A percentile compares a stretch with the other conserved stretches of the same genome.
These are phyloP conservation scores for Aspergillus amoenus DNA, from an alignment of 2,329 filamentous ascomycete genomes.

Conservation along the genomic window DNA sequence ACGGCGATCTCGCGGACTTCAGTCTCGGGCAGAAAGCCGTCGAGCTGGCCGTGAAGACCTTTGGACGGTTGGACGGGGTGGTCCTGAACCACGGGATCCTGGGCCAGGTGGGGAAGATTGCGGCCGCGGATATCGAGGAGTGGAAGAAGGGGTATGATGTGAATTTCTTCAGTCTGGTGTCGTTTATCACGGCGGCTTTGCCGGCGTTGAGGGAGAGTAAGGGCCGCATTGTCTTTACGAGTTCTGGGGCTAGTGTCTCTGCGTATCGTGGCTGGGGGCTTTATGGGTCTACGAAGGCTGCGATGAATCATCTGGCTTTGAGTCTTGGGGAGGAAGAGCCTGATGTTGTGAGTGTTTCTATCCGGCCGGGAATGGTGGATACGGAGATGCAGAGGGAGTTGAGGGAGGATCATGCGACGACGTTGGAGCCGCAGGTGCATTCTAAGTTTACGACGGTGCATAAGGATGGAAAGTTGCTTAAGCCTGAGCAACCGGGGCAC, in stretches of 20 bases:
- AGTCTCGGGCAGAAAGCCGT: conserved; percentile 61
- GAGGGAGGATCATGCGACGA: conserved; percentile 65
- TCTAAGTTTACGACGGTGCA: conserved; percentile 69
- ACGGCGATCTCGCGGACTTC: conserved; percentile 58
- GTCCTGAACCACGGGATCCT: conserved; percentile 87
- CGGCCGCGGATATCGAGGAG: conserved; percentile 65
- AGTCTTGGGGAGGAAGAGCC: conserved; percentile 31
- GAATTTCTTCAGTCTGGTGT: conserved; percentile 83
- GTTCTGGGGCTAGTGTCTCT: conserved; percentile 33
- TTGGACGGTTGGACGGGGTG: conserved; percentile 73
- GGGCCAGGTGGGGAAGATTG: conserved; percentile 70
- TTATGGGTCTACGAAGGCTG: conserved; percentile 39
- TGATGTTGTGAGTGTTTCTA: conserved; percentile 28
- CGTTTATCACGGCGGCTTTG: conserved; percentile 54
- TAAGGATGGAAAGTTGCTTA: conserved; percentile 69
- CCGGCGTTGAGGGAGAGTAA: conserved; percentile 34
- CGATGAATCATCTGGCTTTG: conserved; percentile 34
- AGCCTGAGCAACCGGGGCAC: conserved; percentile 78
- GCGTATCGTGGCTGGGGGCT: conserved; percentile 37
- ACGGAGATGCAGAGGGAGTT: conserved; percentile 57
- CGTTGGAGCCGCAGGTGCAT: conserved; percentile 59
- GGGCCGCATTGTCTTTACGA: conserved; percentile 38
- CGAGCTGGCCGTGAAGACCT: conserved; percentile 64
- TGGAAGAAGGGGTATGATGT: conserved; percentile 77
- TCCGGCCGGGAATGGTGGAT: conserved; percentile 36